Percentiles rank a stretch among this genome's conserved stretches.
Conservation (phyloP, 2,329 filamentous ascomycete genomes). For the Cladophialophora psammophila region DNA sequence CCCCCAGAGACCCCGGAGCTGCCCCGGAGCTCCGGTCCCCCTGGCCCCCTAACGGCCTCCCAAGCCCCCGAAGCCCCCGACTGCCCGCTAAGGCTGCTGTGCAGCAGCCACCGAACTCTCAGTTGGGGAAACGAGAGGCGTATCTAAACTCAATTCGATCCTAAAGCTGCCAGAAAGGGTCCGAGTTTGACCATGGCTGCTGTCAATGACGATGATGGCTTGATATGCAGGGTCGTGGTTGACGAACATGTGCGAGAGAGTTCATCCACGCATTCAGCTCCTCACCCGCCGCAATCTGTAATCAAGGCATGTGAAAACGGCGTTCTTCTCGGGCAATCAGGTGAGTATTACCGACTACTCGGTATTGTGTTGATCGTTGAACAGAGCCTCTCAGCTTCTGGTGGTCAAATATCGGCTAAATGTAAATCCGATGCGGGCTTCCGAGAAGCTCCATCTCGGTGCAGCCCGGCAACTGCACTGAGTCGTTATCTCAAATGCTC, state of each 20-base stretch:
- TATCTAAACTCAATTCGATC: conserved; percentile 10
- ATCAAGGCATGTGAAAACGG: not conserved
- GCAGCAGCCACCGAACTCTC: conserved; percentile 1
- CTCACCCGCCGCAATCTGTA: not conserved
- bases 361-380: too few relatives aligned
- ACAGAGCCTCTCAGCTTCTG: too few relatives aligned
- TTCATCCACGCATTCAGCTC: not conserved
- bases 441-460: not conserved
- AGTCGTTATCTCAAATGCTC: conserved; percentile 5
- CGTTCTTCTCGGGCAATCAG: not conserved
- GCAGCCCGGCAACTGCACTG: not conserved
- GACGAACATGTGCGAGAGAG: not conserved
- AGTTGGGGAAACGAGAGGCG: conserved; percentile 5
- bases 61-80: conserved; percentile 6
- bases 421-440: not conserved
- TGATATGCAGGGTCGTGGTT: not conserved
- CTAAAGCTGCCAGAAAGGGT: not conserved
- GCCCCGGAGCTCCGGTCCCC: too few relatives aligned
- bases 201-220: conserved; percentile 3
- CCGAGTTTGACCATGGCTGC: not conserved
- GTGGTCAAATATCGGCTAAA: not conserved
- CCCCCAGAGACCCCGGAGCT: not conserved
- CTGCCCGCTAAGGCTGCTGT: not conserved
- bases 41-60: not conserved
- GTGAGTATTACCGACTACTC: too few relatives aligned